phyloP scores from a whole-genome alignment of 306 rosid genomes.

The Vicia sativa region DNA sequence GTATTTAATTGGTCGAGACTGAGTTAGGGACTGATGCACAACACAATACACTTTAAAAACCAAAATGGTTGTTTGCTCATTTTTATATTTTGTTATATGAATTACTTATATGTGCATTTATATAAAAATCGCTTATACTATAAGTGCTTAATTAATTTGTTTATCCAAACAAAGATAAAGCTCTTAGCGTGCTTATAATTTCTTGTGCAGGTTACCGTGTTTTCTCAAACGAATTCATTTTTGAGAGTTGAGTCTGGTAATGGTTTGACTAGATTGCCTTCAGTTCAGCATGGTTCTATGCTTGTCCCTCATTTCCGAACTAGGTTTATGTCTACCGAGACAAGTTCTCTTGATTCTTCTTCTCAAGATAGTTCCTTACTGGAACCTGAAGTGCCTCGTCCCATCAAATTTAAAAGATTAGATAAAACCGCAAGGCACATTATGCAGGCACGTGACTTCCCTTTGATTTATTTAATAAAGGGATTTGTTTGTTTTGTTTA shows the following conservation, averaged over 20 bases:
- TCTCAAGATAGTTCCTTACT: constrained; percentile 42
- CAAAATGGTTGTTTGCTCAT: not conserved
- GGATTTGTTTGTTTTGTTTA: constrained; percentile 16
- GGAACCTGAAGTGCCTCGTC: constrained; percentile 54
- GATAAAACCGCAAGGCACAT: constrained; percentile 88
- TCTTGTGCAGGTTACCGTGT: constrained; percentile 40
- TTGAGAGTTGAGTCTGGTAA: constrained; percentile 36
- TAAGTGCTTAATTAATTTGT: not conserved
- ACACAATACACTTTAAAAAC: too few relatives aligned
- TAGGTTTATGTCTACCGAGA: constrained; percentile 57
- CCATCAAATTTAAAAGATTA: constrained; percentile 89
- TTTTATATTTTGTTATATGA: not conserved
- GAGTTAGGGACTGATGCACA: too few relatives aligned
- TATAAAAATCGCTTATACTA: not conserved
- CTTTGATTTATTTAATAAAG: constrained; percentile 10
- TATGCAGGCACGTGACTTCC: constrained; percentile 74
- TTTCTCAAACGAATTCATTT: constrained; percentile 39
- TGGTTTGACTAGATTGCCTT: constrained; percentile 45
- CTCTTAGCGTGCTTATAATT: constrained; percentile 15
- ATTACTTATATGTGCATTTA: not conserved
- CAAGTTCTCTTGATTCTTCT: constrained; percentile 45
- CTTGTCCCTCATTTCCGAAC: constrained; percentile 37
- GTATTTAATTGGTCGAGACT: too few relatives aligned
- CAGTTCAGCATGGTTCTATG: constrained; percentile 34
- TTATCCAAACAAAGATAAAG: not conserved